Conservation (phyloP, 2,329 filamentous ascomycete genomes). For the Fonsecaea nubica region DNA sequence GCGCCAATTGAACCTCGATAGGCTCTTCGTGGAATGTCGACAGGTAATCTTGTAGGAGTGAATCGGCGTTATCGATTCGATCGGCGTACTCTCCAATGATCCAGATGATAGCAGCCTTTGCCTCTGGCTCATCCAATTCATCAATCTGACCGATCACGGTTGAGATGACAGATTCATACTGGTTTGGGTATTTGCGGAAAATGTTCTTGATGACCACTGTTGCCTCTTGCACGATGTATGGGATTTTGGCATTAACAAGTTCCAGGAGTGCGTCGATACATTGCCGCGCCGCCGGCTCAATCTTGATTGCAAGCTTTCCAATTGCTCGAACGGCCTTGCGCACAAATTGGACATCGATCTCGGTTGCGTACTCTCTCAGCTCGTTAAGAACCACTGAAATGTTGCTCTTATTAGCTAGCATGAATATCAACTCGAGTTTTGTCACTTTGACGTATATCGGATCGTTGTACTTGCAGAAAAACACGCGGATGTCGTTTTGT, state of each 20-base stretch:
- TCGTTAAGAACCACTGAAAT: constrained; percentile 95
- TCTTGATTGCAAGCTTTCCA: constrained; percentile 98
- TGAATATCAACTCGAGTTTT: constrained; percentile 97
- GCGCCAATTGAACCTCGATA: constrained; percentile 90
- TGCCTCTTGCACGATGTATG: constrained; percentile 98
- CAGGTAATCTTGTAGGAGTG: constrained; percentile 90
- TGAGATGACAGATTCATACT: constrained; percentile 97
- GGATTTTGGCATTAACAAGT: constrained; percentile 95
- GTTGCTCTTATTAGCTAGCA: constrained; percentile 94
- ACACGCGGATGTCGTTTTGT: constrained; percentile 95
- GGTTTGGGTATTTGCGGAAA: constrained; percentile 98
- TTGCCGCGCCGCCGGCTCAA: constrained; percentile 85
- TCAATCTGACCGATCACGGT: constrained; percentile 96
- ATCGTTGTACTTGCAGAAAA: constrained; percentile 99
- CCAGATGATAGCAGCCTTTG: constrained; percentile 99
- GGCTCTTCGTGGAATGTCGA: constrained; percentile 94
- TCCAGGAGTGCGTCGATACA: constrained; percentile 94
- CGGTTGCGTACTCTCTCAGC: constrained; percentile 91
- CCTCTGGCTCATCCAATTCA: constrained; percentile 94
- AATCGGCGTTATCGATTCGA: constrained; percentile 95
- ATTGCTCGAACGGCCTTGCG: constrained; percentile 97
- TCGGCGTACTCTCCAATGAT: constrained; percentile 98
- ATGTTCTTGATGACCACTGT: constrained; percentile 99
- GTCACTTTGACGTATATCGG: constrained; percentile 99
- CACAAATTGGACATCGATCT: constrained; percentile 98